Evolutionary conservation across 208 protist genomes (phyloP).

Genomic region (Leptomonas pyrrhocoris): DNA sequence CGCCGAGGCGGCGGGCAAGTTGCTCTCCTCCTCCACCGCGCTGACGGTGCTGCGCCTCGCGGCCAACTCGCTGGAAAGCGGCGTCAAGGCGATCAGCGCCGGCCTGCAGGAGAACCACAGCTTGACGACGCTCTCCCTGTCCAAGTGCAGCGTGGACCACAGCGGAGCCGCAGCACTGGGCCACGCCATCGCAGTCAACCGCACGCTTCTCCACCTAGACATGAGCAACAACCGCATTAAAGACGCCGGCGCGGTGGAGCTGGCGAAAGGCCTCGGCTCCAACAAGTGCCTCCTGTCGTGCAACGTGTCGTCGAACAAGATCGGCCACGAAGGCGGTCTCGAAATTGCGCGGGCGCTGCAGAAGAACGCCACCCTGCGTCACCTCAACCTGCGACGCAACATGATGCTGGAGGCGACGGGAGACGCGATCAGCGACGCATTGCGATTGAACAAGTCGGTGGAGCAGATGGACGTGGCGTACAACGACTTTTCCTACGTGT

Average conservation of each 20-base stretch:
- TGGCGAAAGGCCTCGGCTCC: conserved; percentile 70
- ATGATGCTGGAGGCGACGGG: conserved; percentile 74
- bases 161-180: conserved; percentile 60
- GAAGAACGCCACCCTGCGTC: conserved; percentile 68
- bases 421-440: conserved; percentile 65
- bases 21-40: conserved; percentile 48
- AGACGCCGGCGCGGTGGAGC: conserved; percentile 69
- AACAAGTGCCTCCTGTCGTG: conserved; percentile 73
- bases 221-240: conserved; percentile 87
- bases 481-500: conserved; percentile 93
- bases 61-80: conserved; percentile 60
- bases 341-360: conserved; percentile 65
- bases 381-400: conserved; percentile 86
- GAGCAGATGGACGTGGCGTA: conserved; percentile 88
- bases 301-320: conserved; percentile 80
- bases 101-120: conserved; percentile 77
- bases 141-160: conserved; percentile 65
- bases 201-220: conserved; percentile 60
- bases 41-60: conserved; percentile 59
- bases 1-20: conserved; percentile 52
- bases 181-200: conserved; percentile 54
- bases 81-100: conserved; percentile 60
- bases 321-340: conserved; percentile 76
- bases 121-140: conserved; percentile 51
- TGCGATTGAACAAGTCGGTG: conserved; percentile 69